Evolutionary conservation across 1,139 yeast species (phyloP).

Genomic region (Candida tropicalis): DNA sequence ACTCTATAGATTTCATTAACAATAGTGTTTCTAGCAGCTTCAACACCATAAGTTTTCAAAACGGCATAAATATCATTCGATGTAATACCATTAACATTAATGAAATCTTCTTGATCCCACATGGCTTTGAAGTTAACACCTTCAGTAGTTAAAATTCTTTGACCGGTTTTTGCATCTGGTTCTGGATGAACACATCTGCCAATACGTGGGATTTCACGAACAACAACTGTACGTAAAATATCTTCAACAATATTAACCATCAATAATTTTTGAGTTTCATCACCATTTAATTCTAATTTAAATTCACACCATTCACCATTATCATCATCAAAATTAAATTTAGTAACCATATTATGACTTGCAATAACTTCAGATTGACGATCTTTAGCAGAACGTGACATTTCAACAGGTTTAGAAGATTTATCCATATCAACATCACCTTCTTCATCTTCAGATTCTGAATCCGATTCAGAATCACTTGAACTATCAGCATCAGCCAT

Average conservation of each 20-base stretch:
- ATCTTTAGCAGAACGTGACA: slow-evolving; percentile 69
- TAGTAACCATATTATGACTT: slow-evolving; percentile 69
- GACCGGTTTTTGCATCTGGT: slow-evolving; percentile 52
- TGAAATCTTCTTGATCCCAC: slow-evolving; percentile 97
- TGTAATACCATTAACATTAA: slow-evolving; percentile 82
- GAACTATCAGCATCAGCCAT: slow-evolving; percentile 42
- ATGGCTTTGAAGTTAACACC: slow-evolving; percentile 97
- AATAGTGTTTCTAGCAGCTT: slow-evolving; percentile 97
- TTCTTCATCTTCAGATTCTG: slow-evolving; percentile 24
- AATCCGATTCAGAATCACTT: slow-evolving; percentile 26
- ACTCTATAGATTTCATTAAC: slow-evolving; percentile 95
- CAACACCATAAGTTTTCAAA: slow-evolving; percentile 92
- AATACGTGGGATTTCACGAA: slow-evolving; percentile 87
- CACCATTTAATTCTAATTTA: slow-evolving; percentile 76
- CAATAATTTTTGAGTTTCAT: slow-evolving; percentile 83
- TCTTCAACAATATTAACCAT: slow-evolving; percentile 97
- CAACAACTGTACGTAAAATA: slow-evolving; percentile 86
- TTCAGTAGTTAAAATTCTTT: slow-evolving; percentile 85
- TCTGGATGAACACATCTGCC: slow-evolving; percentile 92
- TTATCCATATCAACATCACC: slow-evolving; percentile 28
- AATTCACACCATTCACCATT: slow-evolving; percentile 93
- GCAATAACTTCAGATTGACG: slow-evolving; percentile 84
- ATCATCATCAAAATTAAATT: slow-evolving; percentile 87
- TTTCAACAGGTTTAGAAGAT: slow-evolving; percentile 13
- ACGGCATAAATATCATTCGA: slow-evolving; percentile 95